Base-by-base conservation (phyloP, 1,284 basidiomycete species). In the Pseudozyma sp. region DNA sequence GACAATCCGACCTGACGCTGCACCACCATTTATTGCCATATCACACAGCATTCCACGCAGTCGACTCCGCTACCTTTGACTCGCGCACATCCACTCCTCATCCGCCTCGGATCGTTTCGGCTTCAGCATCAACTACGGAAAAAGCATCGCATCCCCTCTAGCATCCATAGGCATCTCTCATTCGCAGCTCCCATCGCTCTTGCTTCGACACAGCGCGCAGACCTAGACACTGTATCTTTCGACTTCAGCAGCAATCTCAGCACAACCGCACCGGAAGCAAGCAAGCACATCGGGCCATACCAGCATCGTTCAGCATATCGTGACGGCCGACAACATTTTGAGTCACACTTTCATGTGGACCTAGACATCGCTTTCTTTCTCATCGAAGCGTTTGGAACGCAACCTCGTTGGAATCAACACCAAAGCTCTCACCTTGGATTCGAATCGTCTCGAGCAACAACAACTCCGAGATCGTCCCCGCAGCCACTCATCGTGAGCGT, bases 91-190 rank as follows among this genome's bases (percentile, higher is more conserved):
- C 38, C 1, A 21, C 16, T 1, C 52, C 34, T 31, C 50, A 31
- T 52, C 52, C 8, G n/a, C 52, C 40, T 12, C 39, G 25, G 25
- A 40, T n/a, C 44, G 21, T 11, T 52, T 35, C 34, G 8, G 9
- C 50, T 11, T 39, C 43, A 16, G n/a, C 10, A 8, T 40, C 40
- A 39, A 21, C 11, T 8, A 3, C 34, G 18, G 45, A 47, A 59
- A 54, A 59, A 59, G 63, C 52, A 66, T 59, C 31, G 52, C 45
- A 59, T 59, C 52, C 1, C 1, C 34, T 25, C 21, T 35, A 43
- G 19, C 39, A 38, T 39, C 21, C 51, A 25, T n/a, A 9, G 13
- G 34, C 34, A 34, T 18, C 14, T 13, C 25, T 34, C 9, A 31
- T 31, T 40, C 18, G 3, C 35, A 44, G 39, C 52, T 31, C 19